Conservation (phyloP, 2,329 filamentous ascomycete genomes). For the Pleomassaria siparia region DNA sequence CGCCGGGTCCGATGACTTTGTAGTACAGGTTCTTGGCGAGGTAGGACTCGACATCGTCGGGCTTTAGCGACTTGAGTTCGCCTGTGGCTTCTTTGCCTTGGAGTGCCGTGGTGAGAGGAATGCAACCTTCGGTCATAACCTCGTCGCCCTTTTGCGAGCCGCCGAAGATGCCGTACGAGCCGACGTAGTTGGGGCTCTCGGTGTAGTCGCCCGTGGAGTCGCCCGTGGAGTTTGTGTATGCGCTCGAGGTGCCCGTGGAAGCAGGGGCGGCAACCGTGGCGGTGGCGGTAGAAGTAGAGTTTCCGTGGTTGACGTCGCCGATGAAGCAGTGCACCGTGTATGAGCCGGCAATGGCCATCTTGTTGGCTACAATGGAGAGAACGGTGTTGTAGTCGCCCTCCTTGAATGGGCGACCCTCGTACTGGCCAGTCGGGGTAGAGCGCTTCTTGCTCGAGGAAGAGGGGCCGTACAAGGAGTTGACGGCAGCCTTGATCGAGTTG, state of each 20-base stretch:
- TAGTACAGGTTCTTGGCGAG: conserved; percentile 39
- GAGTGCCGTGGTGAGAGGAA: conserved; percentile 39
- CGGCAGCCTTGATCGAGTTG: conserved; percentile 25
- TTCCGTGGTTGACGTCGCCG: conserved; percentile 22
- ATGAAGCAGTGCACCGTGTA: conserved; percentile 42
- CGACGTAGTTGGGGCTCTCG: conserved; percentile 35
- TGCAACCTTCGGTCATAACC: conserved; percentile 33
- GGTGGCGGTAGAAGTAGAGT: conserved; percentile 28
- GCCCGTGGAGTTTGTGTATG: conserved; percentile 23
- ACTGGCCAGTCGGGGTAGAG: conserved; percentile 21
- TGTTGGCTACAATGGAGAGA: conserved; percentile 35
- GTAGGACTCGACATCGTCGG: conserved; percentile 36
- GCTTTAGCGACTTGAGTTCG: conserved; percentile 32
- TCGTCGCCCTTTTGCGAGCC: conserved; percentile 25
- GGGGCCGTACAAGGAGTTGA: conserved; percentile 46
- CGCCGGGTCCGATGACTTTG: conserved; percentile 34
- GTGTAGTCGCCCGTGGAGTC: conserved; percentile 25
- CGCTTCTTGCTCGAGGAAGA: conserved; percentile 30
- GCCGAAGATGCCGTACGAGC: conserved; percentile 36
- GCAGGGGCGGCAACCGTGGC: conserved; percentile 23
- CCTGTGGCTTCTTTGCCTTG: conserved; percentile 34
- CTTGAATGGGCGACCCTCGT: conserved; percentile 34
- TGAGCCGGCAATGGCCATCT: conserved; percentile 38
- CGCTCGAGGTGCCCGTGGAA: conserved; percentile 15
- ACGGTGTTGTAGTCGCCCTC: conserved; percentile 41